These are phyloP conservation scores for Cercophora newfieldiana DNA, from an alignment of 495 filamentous ascomycete species.

Conservation along the genomic window DNA sequence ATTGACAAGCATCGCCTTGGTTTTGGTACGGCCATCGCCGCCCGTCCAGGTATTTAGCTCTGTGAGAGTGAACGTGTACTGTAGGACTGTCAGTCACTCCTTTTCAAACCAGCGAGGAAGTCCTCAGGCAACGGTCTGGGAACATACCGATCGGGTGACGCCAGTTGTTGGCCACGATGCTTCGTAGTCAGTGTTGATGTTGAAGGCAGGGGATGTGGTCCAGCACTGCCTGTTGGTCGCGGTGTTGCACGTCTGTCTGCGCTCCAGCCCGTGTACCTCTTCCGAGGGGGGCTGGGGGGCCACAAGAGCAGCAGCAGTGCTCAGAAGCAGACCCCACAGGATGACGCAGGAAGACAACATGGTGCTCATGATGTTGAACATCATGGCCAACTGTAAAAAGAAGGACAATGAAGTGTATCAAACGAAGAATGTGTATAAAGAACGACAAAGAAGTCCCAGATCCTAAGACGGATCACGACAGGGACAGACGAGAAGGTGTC, in stretches of 20 bases:
- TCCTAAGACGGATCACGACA: background rate
- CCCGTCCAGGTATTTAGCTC: slow-evolving; percentile 37
- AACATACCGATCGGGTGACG: slow-evolving; percentile 28
- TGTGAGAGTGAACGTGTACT: slow-evolving; percentile 44
- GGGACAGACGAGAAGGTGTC: background rate
- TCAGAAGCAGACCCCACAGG: slow-evolving; percentile 19
- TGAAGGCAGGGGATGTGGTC: slow-evolving; percentile 33
- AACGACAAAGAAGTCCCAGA: background rate
- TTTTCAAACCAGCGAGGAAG: background rate
- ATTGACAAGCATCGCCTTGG: slow-evolving; percentile 48
- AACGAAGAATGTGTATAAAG: background rate
- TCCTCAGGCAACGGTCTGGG: too few relatives aligned
- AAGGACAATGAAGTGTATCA: background rate
- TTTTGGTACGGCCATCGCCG: slow-evolving; percentile 47
- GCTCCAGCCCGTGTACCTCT: slow-evolving; percentile 19
- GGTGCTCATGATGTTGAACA: background rate
- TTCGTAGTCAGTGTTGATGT: slow-evolving; percentile 41
- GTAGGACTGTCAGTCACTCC: background rate
- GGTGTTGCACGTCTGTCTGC: slow-evolving; percentile 36
- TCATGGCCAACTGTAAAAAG: background rate
- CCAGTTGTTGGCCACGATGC: slow-evolving; percentile 29
- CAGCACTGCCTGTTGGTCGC: slow-evolving; percentile 40
- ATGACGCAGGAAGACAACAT: slow-evolving; percentile 16
- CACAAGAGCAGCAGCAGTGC: slow-evolving; percentile 7
- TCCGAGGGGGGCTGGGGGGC: background rate